A percentile compares a stretch with the other conserved stretches of the same genome.
phyloP scores from a whole-genome alignment of 495 filamentous ascomycete genomes.

The Rostrohypoxylon terebratum region DNA sequence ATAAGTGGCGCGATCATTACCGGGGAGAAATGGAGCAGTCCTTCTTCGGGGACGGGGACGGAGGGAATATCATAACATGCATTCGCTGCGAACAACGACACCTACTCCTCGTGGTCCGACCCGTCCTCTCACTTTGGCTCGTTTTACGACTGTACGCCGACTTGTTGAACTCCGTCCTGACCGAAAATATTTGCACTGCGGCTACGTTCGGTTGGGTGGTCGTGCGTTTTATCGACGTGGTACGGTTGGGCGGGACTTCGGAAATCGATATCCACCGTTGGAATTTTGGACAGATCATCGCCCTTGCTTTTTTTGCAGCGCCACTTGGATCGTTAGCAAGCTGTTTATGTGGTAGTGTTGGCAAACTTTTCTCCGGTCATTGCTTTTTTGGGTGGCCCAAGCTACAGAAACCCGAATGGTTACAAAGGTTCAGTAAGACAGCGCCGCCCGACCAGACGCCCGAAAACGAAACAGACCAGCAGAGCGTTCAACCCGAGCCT shows the following conservation, averaged over 20 bases:
- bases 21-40: slow-evolving; percentile 41
- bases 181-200: slow-evolving; percentile 31
- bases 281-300: slow-evolving; percentile 36
- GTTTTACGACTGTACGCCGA: slow-evolving; percentile 41
- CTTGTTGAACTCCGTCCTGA: slow-evolving; percentile 37
- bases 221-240: slow-evolving; percentile 39
- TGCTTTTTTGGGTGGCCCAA: neutral
- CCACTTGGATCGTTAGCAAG: slow-evolving; percentile 35
- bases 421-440: slow-evolving; percentile 10
- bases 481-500: slow-evolving; percentile 8
- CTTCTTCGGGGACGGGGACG: slow-evolving; percentile 37
- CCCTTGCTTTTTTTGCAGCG: slow-evolving; percentile 36
- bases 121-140: slow-evolving; percentile 40
- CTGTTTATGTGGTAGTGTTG: slow-evolving; percentile 24
- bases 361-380: slow-evolving; percentile 4
- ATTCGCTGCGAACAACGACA: slow-evolving; percentile 44
- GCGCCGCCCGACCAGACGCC: slow-evolving; percentile 15
- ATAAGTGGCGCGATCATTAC: slow-evolving; percentile 40
- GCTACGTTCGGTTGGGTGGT: slow-evolving; percentile 36
- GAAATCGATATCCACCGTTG: slow-evolving; percentile 25
- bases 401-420: slow-evolving; percentile 16
- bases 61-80: slow-evolving; percentile 36
- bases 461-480: slow-evolving; percentile 15
- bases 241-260: slow-evolving; percentile 28
- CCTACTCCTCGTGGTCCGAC: slow-evolving; percentile 38